Evolutionary conservation across 805 yeast species (phyloP).

Genomic region (Saccharomycopsis amapae): DNA sequence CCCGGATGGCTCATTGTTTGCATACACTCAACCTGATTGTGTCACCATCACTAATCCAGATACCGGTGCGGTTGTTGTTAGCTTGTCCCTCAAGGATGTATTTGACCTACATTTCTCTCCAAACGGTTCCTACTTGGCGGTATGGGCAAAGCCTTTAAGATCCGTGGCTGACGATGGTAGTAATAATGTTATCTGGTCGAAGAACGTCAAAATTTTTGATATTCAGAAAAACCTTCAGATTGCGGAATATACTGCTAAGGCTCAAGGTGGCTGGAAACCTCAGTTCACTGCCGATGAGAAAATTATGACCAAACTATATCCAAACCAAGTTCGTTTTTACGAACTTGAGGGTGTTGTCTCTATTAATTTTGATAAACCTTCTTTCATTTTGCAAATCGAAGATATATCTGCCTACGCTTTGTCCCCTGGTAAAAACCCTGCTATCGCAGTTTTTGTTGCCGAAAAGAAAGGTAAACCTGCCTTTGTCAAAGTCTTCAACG

Average conservation of each 20-base stretch:
- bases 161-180: slow-evolving; percentile 39
- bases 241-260: slow-evolving; percentile 65
- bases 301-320: slow-evolving; percentile 50
- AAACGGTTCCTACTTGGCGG: slow-evolving; percentile 66
- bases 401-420: slow-evolving; percentile 56
- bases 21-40: slow-evolving; percentile 59
- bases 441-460: slow-evolving; percentile 85
- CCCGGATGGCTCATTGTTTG: slow-evolving; percentile 59
- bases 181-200: slow-evolving; percentile 52
- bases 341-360: slow-evolving; percentile 39
- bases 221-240: slow-evolving; percentile 42
- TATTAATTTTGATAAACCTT: slow-evolving; percentile 43
- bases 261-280: slow-evolving; percentile 89
- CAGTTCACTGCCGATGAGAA: slow-evolving; percentile 81
- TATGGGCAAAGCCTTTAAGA: slow-evolving; percentile 85
- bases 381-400: slow-evolving; percentile 49
- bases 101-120: slow-evolving; percentile 88
- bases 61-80: slow-evolving; percentile 45
- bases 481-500: slow-evolving; percentile 70
- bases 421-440: slow-evolving; percentile 85
- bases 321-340: slow-evolving; percentile 62
- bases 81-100: slow-evolving; percentile 55
- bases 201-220: slow-evolving; percentile 75
- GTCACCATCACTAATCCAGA: slow-evolving; percentile 45
- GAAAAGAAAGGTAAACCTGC: slow-evolving; percentile 88